Base-by-base conservation (phyloP, 1,284 basidiomycete species). In the Cryptococcus sp. region DNA sequence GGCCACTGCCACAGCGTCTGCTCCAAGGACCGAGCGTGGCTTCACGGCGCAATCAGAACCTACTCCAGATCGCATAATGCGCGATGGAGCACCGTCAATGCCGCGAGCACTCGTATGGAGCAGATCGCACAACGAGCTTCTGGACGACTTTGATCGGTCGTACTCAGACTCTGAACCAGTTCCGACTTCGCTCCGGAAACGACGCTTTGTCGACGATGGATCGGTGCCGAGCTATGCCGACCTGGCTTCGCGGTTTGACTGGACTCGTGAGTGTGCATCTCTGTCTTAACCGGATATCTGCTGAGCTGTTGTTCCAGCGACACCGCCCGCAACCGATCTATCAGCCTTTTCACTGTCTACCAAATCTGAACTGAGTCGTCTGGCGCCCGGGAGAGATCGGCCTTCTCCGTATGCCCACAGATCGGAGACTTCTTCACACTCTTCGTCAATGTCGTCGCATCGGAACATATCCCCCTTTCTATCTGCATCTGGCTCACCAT, bases 301-400 rank as follows among this genome's bases (percentile, higher is more conserved):
- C 8, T 64, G 56, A 35, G 47, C 47, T 17, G 20, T 42, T 22
- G 41, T 55, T 20, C 15, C 44, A 69, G 68, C 65, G 22, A 57
- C 65, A 16, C 61, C 66, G 1, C 71, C 68, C 1, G 66, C 71
- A 0, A 63, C 63, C 17, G 72, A 75, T 54, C 58, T 75, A 13
- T 68, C 69, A 5, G 71, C 69, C 1, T 75, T 74, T 47, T 72
- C 73, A 3, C 57, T 75, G 3, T 69, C 65, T 31, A 57, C 53
- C 16, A 46, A 19, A 47, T 35, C 31, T 8, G 27, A 23, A 3
- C 19, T 16, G 47, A 50, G 20, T 46, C 53, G 45, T 51, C 42
- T 40, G 50, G 31, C 52, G 50, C 57, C 22, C 44, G 59, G 25
- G 23, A 20, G 40, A 52, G 50, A 17, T 53, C 56, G 49, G 42